Conservation (phyloP, 768 basidiomycete species). For the Tylopilus balloui region DNA sequence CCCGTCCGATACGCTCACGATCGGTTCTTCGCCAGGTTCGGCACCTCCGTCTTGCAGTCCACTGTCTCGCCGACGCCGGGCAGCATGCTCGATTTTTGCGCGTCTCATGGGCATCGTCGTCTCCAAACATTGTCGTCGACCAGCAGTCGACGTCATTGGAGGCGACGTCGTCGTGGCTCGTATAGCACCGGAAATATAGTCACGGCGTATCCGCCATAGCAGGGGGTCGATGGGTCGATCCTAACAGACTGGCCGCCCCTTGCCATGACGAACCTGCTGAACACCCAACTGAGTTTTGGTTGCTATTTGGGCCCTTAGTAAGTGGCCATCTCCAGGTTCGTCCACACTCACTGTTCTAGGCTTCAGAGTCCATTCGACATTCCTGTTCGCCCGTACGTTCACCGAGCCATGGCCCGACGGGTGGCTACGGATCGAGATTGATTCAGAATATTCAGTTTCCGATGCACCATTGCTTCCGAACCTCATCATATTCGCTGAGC, state of each 20-base stretch:
- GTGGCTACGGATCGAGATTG: neutral
- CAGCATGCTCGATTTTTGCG: conserved; percentile 91
- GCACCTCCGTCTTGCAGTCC: conserved; percentile 85
- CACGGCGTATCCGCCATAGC: too few species aligned
- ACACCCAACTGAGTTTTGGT: too few species aligned
- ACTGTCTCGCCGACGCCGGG: conserved; percentile 89
- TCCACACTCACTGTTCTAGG: too few species aligned
- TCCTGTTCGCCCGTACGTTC: too few species aligned
- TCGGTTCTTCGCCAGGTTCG: conserved; percentile 65
- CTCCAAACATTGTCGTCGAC: conserved; percentile 83
- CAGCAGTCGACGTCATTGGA: conserved; percentile 91
- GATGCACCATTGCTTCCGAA: neutral
- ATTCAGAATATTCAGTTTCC: neutral
- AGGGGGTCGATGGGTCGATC: too few species aligned
- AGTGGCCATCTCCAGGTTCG: too few species aligned
- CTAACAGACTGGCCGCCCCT: too few species aligned
- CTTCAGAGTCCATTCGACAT: too few species aligned
- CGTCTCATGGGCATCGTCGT: conserved; percentile 90
- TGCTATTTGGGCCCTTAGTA: too few species aligned
- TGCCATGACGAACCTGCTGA: too few species aligned
- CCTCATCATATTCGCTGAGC: neutral
- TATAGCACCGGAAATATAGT: conserved; percentile 2
- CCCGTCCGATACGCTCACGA: neutral
- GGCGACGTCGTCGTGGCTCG: conserved; percentile 87
- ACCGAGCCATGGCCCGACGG: too few species aligned